Evolutionary conservation across 169 alveolate genomes (phyloP).

Genomic region (Eimeria tenella): DNA sequence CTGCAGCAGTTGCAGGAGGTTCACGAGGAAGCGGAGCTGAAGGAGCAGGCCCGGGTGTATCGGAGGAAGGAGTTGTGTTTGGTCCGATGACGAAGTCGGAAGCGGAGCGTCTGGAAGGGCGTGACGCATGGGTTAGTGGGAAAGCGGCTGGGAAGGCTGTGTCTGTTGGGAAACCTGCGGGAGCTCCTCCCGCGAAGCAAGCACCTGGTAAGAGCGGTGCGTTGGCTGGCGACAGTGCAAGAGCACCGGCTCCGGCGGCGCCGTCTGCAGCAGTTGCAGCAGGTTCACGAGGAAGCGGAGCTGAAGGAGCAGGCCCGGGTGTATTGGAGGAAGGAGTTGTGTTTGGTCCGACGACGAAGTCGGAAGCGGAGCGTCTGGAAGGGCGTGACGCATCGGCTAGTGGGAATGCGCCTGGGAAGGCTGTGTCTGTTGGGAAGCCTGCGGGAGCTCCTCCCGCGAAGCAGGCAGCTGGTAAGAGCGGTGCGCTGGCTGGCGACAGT

Average conservation of each 20-base stretch:
- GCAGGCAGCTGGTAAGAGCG: neutral
- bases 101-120: neutral
- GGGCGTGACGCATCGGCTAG: neutral
- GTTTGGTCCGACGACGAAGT: neutral
- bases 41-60: neutral
- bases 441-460: too few relatives aligned
- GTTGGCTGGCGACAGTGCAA: too few relatives aligned
- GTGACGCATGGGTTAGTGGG: neutral
- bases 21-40: neutral
- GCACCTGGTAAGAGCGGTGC: neutral
- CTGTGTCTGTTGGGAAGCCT: neutral
- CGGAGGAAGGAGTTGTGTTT: neutral
- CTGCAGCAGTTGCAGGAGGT: neutral
- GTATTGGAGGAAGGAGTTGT: neutral
- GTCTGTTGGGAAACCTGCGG: neutral
- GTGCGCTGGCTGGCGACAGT: neutral
- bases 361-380: neutral
- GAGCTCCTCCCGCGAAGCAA: neutral
- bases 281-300: neutral
- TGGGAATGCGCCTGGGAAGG: neutral
- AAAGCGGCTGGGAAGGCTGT: neutral
- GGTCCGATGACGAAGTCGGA: constrained; percentile 10
- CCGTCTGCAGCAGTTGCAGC: too few relatives aligned
- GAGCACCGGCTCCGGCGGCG: too few relatives aligned
- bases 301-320: neutral